Evolutionary conservation across 768 basidiomycete species (phyloP), one percentile per base, ranked within the genome.

Genomic region (Boletus patriciae): DNA sequence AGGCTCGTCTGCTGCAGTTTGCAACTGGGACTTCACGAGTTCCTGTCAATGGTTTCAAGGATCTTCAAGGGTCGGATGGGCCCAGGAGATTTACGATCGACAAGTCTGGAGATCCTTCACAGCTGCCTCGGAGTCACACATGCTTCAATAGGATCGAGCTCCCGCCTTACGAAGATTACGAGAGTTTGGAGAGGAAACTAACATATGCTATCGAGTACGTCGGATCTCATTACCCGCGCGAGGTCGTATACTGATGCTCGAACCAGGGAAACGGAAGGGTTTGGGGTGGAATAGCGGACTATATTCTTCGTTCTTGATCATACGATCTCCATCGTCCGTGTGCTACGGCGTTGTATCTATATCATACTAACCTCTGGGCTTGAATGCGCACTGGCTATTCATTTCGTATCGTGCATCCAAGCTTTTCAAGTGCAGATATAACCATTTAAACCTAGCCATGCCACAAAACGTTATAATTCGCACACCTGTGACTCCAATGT

Each of bases 51-150:
- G 94, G 94, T 1, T 96, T 96, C 80, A 94, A 94, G 68, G 94
- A 96, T 67, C 77, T 95, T 8, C 94, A 96, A 74, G 94, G 94
- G 10, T 91, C 90, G 0, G 94, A 97, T 72, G 94, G 94, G 0
- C 94, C 94, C 3, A 77, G 94, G 54, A 77, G 94, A 58, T 97
- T 97, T 70, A 97, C 94, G 12, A 94, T 97, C 58, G 94, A 97
- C 74, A 96, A 96, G 74, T 88, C 87, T 21, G 94, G 94, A 6
- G 94, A 96, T 69, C 88, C 92, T 12, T 84, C 82, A 15, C 91
- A 92, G 45, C 71, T 97, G 47, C 94, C 94, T 3, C 84, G 94
- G 68, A 89, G 87, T 63, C 94, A 96, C 70, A 97, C 94, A 2
- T 97, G 94, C 74, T 96, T 97, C 80, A 96, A 96, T 69, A 77